Conservation (phyloP, 148 eudicot species). For the Salicornia ramosissima region DNA sequence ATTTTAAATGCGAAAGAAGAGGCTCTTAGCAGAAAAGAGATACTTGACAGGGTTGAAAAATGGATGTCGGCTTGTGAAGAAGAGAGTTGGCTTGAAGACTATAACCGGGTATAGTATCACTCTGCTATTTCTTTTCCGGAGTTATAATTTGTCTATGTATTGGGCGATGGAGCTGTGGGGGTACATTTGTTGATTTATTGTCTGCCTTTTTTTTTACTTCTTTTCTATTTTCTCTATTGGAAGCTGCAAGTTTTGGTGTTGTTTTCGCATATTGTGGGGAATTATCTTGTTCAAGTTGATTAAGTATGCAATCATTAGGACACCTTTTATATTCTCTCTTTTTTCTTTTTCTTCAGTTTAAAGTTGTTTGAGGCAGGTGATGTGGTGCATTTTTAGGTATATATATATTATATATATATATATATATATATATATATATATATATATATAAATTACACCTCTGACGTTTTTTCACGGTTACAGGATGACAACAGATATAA, state of each 20-base stretch:
- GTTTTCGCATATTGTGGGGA: background rate
- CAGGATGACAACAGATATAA: slow-evolving; percentile 83
- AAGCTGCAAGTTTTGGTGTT: background rate
- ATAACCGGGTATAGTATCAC: slow-evolving; percentile 57
- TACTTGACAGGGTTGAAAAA: slow-evolving; percentile 95
- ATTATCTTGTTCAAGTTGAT: background rate
- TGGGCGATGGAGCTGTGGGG: background rate
- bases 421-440: too few species aligned
- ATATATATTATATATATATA: too few species aligned
- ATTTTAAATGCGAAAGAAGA: slow-evolving; percentile 88
- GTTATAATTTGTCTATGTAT: background rate
- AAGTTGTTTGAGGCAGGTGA: too few species aligned
- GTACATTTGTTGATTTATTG: background rate
- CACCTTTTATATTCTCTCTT: background rate
- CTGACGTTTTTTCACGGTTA: slow-evolving; percentile 24
- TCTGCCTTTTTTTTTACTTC: background rate
- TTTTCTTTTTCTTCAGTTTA: too few species aligned
- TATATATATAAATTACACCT: too few species aligned
- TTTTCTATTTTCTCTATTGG: background rate
- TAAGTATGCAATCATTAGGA: background rate
- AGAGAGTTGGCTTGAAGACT: slow-evolving; percentile 99
- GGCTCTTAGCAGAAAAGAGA: slow-evolving; percentile 88
- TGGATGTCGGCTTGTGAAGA: slow-evolving; percentile 99
- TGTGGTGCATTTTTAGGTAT: too few species aligned
- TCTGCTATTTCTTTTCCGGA: background rate